Conservation (phyloP, 108 stramenopile genomes). For the Pseudonitzschia pungens region DNA sequence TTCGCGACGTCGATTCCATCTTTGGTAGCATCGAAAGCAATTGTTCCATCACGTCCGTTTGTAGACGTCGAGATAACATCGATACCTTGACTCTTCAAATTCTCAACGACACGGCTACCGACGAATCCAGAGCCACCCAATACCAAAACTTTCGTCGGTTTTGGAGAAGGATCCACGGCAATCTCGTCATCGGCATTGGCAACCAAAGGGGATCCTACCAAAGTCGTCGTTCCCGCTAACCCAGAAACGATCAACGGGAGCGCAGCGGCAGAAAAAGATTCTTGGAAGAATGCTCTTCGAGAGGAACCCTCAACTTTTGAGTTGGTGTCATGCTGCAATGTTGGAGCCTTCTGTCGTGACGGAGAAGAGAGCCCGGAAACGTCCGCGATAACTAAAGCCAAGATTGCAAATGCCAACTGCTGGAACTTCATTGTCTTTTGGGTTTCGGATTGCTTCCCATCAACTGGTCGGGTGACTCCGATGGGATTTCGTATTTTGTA, state of each 20-base stretch:
- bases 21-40: slow-evolving; percentile 3
- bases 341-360: neutral
- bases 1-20: neutral
- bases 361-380: neutral
- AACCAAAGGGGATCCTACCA: neutral
- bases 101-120: slow-evolving; percentile 58
- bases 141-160: slow-evolving; percentile 33
- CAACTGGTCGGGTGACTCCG: no score
- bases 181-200: neutral
- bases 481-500: no score
- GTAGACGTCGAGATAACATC: slow-evolving; percentile 15
- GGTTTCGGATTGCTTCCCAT: neutral
- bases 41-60: neutral
- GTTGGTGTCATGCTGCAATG: neutral
- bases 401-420: neutral
- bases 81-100: slow-evolving; percentile 43
- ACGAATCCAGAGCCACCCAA: slow-evolving; percentile 73
- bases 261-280: neutral
- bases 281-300: slow-evolving; percentile 2
- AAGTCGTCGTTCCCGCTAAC: neutral
- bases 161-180: neutral
- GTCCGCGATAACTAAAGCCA: neutral
- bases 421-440: neutral
- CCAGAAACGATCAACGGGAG: neutral
- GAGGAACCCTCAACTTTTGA: neutral